Evolutionary conservation across 73 alveolate genomes (phyloP), one percentile per base, ranked within the genome.

Genomic region (Paramecium biaurelia): DNA sequence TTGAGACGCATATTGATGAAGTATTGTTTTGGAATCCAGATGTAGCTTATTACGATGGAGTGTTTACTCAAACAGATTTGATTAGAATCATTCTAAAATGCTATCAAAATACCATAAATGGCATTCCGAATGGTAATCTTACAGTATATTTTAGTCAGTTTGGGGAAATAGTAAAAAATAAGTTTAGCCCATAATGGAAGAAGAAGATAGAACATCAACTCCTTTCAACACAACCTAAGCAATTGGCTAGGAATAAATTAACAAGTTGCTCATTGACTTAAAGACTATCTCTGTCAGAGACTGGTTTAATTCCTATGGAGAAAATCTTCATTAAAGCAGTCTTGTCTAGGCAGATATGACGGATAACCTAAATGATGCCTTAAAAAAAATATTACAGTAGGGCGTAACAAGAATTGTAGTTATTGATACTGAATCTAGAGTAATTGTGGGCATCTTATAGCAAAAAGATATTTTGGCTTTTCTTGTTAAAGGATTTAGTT

Each of bases 1-100:
- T 79, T 15, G 90, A 79, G 26, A 18, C 45, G 6, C 90, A 79
- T 41, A 79, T 79, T 43, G 90, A 79, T 45, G 90, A 79, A 79
- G 90, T 79, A 12, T 45, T 79, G 28, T 79, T 79, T 79, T 79
- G 90, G 90, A 79, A 79, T 43, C 90, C 90, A 79, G 90, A 79
- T 79, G 90, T 47, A 45, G 76, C 90, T 24, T 30, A 79, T 79
- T 79, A 79, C 21, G 90, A 79, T 79, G 90, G 90, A 43, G 90
- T 79, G 2, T 79, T 79, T 30, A 79, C 90, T 7, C 32, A 79
- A 32, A 79, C 90, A 7, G 90, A 79, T 34, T 79, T 79, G 90
- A 79, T 79, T 20, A 79, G 56, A 42, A 42, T 79, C 42, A 45
- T 41, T 79, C 74, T 79, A 24, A 79, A 79, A 42, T 47, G 86